Conservation (phyloP, 148 eudicot species). For the Silene uniflora region DNA sequence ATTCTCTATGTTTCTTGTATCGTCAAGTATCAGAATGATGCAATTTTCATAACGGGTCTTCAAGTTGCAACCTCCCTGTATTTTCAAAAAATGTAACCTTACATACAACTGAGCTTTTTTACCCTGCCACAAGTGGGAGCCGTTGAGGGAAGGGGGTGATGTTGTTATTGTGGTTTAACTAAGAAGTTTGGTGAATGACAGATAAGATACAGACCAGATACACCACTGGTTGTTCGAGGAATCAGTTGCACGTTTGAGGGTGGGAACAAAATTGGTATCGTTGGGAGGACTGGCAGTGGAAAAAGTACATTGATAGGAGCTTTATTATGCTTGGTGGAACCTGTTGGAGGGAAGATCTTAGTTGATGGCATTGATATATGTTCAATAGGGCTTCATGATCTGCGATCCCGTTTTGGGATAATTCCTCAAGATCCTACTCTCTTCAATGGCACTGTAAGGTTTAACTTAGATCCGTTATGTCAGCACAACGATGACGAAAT, state of each 20-base stretch:
- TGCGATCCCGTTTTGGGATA: constrained; percentile 72
- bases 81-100: too few species aligned
- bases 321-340: constrained; percentile 80
- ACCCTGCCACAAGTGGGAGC: too few species aligned
- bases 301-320: constrained; percentile 85
- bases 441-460: not conserved
- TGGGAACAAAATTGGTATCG: constrained; percentile 73
- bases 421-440: constrained; percentile 23
- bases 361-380: constrained; percentile 77
- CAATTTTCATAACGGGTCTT: too few species aligned
- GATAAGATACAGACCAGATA: constrained; percentile 72
- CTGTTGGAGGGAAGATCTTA: constrained; percentile 61
- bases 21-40: too few species aligned
- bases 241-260: constrained; percentile 60
- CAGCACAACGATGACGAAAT: constrained; percentile 46
- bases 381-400: constrained; percentile 76
- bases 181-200: constrained; percentile 25
- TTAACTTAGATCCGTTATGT: not conserved
- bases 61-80: too few species aligned
- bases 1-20: too few species aligned
- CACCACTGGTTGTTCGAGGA: constrained; percentile 48
- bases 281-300: constrained; percentile 42
- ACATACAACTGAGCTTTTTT: too few species aligned
- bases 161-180: not conserved
- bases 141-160: not conserved